phyloP scores from a whole-genome alignment of 2,329 filamentous ascomycete genomes.

The Botrytis aclada region DNA sequence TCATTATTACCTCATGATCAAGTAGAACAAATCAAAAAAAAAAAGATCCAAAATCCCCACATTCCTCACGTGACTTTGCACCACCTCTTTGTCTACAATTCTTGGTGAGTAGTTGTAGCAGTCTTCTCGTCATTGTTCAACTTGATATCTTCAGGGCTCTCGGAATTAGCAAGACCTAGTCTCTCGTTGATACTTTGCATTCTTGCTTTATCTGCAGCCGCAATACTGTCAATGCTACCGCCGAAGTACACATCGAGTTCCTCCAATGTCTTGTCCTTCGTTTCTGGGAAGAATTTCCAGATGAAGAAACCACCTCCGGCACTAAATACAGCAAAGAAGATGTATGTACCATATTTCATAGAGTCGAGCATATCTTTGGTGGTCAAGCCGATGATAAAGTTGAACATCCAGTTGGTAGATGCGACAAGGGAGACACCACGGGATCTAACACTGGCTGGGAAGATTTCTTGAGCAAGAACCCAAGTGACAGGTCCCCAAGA shows the following conservation, averaged over 20 bases:
- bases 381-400: conserved; percentile 48
- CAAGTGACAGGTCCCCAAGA: conserved; percentile 40
- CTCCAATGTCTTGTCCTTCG: conserved; percentile 51
- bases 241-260: conserved; percentile 49
- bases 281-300: conserved; percentile 52
- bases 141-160: conserved; percentile 31
- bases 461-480: conserved; percentile 42
- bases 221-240: conserved; percentile 35
- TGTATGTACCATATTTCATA: conserved; percentile 52
- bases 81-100: background rate
- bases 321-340: conserved; percentile 54
- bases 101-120: conserved; percentile 4
- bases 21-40: background rate
- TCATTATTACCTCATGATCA: background rate
- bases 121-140: conserved; percentile 11
- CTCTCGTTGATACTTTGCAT: conserved; percentile 31
- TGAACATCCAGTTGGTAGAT: conserved; percentile 46
- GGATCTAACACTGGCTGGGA: conserved; percentile 41
- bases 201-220: conserved; percentile 36
- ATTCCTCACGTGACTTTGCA: background rate
- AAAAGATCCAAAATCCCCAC: too few species aligned
- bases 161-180: conserved; percentile 31
- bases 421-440: conserved; percentile 44
- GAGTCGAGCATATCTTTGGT: conserved; percentile 43
- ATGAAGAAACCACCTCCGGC: conserved; percentile 46